These are phyloP conservation scores for Boletellus ananas DNA, from an alignment of 768 basidiomycete species.

Conservation along the genomic window DNA sequence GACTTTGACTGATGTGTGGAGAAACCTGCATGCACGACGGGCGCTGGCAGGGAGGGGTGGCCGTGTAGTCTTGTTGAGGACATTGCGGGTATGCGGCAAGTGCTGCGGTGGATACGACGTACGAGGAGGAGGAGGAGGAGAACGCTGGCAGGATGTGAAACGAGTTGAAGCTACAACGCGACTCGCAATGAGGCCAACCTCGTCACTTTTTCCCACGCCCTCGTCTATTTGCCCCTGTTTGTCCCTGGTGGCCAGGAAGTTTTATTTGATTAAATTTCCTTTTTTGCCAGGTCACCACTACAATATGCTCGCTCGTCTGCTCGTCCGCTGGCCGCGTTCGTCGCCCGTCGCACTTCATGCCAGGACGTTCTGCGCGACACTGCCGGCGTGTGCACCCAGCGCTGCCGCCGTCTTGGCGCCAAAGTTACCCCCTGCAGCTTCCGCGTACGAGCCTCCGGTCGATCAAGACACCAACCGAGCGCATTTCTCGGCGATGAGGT, in stretches of 20 bases:
- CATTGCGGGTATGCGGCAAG: slow-evolving; percentile 32
- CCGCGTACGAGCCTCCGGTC: slow-evolving; percentile 6
- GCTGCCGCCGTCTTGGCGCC: slow-evolving; percentile 14
- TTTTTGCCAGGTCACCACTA: not conserved
- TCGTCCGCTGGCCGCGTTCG: slow-evolving; percentile 20
- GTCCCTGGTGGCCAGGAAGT: slow-evolving; percentile 5
- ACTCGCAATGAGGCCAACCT: slow-evolving; percentile 24
- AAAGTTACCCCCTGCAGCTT: not conserved
- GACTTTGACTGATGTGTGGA: slow-evolving; percentile 77
- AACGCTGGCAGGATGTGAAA: slow-evolving; percentile 11
- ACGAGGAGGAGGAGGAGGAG: slow-evolving; percentile 18
- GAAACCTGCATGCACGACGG: slow-evolving; percentile 68
- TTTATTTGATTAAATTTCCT: not conserved
- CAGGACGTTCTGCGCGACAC: slow-evolving; percentile 13
- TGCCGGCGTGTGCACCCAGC: slow-evolving; percentile 5
- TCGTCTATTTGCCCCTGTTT: slow-evolving; percentile 22
- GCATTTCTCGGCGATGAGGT: slow-evolving; percentile 28
- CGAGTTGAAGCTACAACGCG: slow-evolving; percentile 22
- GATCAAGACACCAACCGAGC: slow-evolving; percentile 19
- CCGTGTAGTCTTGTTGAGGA: slow-evolving; percentile 53
- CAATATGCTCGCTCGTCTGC: slow-evolving; percentile 24
- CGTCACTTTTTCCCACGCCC: slow-evolving; percentile 21
- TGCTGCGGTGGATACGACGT: slow-evolving; percentile 7
- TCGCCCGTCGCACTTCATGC: slow-evolving; percentile 10
- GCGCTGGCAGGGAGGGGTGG: slow-evolving; percentile 66